Evolutionary conservation across 2,329 filamentous ascomycete genomes (phyloP), one percentile per base, ranked within the genome.

Genomic region (Xylaria sp.): DNA sequence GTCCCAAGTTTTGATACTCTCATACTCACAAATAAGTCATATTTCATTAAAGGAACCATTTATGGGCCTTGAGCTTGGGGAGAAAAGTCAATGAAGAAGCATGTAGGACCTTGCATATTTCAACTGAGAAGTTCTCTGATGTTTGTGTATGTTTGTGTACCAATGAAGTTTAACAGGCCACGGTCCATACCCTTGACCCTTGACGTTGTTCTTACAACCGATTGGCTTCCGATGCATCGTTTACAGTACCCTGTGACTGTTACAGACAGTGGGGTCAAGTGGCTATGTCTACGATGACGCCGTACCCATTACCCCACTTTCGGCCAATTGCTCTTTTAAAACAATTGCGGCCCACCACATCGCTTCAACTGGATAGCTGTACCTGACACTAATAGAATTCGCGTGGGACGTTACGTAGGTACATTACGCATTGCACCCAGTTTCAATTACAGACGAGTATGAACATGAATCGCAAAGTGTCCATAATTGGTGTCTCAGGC

Each of bases 251-350:
- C 20, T 33, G 15, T 44, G 36, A 40, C 38, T 56, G 28, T 44
- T 40, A 10, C 53, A 26, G 44, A 46, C 20, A 26, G 36, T 49
- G 59, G 31, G 33, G n/a, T 38, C 31, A 13, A 28, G 65, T 60
- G 61, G 65, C 65, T 63, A 61, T 51, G 65, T 44, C 20, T 26
- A 11, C 42, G 36, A 59, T 59, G 48, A 42, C 48, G 48, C 54
- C 31, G 46, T 33, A 28, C 5, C 5, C 23, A 23, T 44, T 20
- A 9, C 57, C 63, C 57, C 63, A 61, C 57, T 49, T 40, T 7
- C 15, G 44, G 38, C n/a, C 33, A 57, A 38, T 42, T 31, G 54
- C 53, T 56, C n/a, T 23, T 42, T 23, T 33, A 23, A 56, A 56
- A 38, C 54, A 57, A 28, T 28, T 57, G 36, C 36, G 36, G 54